These are phyloP conservation scores for Albugo laibachii DNA, from an alignment of 352 stramenopile species.

Conservation along the genomic window DNA sequence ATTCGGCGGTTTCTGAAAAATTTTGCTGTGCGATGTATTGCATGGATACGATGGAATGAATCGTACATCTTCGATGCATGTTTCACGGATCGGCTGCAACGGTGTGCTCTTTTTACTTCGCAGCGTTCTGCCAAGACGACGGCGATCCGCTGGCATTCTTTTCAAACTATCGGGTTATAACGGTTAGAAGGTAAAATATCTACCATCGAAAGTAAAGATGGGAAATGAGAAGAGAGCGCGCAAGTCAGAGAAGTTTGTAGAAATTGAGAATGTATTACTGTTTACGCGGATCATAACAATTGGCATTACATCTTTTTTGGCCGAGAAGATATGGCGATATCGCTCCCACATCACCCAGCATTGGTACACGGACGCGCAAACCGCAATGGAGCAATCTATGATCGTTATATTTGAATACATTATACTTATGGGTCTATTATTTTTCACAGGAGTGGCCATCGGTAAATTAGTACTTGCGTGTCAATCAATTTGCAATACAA, in stretches of 20 bases:
- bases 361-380: conserved; percentile 46
- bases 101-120: too few relatives aligned
- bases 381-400: conserved; percentile 29
- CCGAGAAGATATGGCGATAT: conserved; percentile 68
- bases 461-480: conserved; percentile 10
- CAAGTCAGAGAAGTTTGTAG: background rate
- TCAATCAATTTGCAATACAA: background rate
- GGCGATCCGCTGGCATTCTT: too few relatives aligned
- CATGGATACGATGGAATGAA: too few relatives aligned
- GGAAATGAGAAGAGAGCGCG: background rate
- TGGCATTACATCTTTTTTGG: conserved; percentile 39
- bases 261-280: conserved; percentile 16
- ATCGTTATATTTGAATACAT: conserved; percentile 61
- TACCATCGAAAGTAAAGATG: background rate
- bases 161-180: too few relatives aligned
- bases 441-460: conserved; percentile 41
- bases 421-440: conserved; percentile 54
- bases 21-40: too few relatives aligned
- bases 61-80: too few relatives aligned
- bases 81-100: too few relatives aligned
- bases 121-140: too few relatives aligned
- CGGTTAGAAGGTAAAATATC: too few relatives aligned
- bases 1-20: too few relatives aligned
- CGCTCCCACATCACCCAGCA: conserved; percentile 29
- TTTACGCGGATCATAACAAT: conserved; percentile 37